These are phyloP conservation scores for Trichoderma erinaceum DNA, from an alignment of 495 filamentous ascomycete genomes.

Conservation along the genomic window DNA sequence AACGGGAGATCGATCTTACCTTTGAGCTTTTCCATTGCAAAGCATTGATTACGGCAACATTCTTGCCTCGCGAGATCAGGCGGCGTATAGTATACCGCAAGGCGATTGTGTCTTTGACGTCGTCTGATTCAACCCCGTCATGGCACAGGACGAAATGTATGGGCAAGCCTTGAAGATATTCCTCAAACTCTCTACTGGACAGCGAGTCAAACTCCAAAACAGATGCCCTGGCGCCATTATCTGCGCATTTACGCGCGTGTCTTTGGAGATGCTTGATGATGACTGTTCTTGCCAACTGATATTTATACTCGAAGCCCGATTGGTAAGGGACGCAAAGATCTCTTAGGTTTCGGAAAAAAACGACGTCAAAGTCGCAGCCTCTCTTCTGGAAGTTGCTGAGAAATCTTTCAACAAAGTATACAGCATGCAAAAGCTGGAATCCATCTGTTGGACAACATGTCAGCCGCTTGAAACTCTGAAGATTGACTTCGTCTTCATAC, in stretches of 20 bases:
- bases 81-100: constrained; percentile 20
- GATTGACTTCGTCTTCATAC: constrained; percentile 14
- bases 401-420: constrained; percentile 60
- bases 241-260: constrained; percentile 1
- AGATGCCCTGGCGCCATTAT: constrained; percentile 22
- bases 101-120: not conserved
- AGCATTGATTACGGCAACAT: constrained; percentile 26
- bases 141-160: constrained; percentile 67
- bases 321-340: constrained; percentile 40
- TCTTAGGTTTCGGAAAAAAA: constrained; percentile 55
- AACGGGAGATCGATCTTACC: constrained; percentile 13
- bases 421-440: constrained; percentile 66
- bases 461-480: not conserved
- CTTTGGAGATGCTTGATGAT: constrained; percentile 56
- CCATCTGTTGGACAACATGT: constrained; percentile 34
- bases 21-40: constrained; percentile 30
- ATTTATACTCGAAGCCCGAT: constrained; percentile 37
- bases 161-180: constrained; percentile 45
- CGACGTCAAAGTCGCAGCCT: constrained; percentile 62
- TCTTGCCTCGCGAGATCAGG: constrained; percentile 21
- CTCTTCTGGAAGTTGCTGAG: constrained; percentile 51
- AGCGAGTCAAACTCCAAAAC: constrained; percentile 43
- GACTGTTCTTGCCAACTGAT: constrained; percentile 52
- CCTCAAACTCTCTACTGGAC: constrained; percentile 39
- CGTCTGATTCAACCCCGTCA: constrained; percentile 24